Percentiles rank a stretch among this genome's conserved stretches.
These are phyloP conservation scores for Boletus tylopilopsis DNA, from an alignment of 768 basidiomycete species.

Conservation along the genomic window DNA sequence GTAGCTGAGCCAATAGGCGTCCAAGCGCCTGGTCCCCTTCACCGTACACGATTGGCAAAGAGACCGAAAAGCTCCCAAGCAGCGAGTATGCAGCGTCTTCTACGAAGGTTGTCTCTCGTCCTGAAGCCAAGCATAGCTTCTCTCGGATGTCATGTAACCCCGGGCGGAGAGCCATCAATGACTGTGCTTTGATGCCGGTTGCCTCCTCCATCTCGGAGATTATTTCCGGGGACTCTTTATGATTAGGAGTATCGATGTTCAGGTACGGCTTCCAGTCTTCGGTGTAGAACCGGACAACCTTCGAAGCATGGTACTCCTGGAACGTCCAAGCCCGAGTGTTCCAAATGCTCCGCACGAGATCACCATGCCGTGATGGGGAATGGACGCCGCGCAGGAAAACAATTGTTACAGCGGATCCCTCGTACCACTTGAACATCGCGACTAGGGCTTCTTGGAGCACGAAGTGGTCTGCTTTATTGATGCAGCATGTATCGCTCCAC, in stretches of 20 bases:
- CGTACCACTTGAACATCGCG: slow-evolving; percentile 4
- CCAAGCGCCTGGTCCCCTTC: slow-evolving; percentile 10
- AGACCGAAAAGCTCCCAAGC: slow-evolving; percentile 7
- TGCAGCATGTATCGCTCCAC: neutral
- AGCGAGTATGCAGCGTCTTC: slow-evolving; percentile 15
- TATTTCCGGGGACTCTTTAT: slow-evolving; percentile 4
- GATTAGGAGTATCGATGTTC: slow-evolving; percentile 2
- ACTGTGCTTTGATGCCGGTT: neutral
- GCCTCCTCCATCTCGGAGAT: slow-evolving; percentile 10
- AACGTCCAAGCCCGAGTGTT: neutral
- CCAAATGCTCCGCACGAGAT: neutral
- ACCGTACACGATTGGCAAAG: slow-evolving; percentile 10
- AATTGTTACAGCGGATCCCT: neutral
- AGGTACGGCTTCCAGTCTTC: slow-evolving; percentile 9
- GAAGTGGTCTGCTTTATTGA: neutral
- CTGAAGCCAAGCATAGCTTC: slow-evolving; percentile 7
- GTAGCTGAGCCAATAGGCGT: slow-evolving; percentile 3
- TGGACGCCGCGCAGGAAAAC: neutral
- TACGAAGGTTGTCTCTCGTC: neutral
- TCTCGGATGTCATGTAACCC: slow-evolving; percentile 2
- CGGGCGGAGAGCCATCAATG: slow-evolving; percentile 3
- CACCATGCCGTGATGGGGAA: neutral
- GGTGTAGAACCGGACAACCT: slow-evolving; percentile 8
- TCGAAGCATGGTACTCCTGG: slow-evolving; percentile 14
- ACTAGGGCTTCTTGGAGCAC: slow-evolving; percentile 1